Evolutionary conservation across 495 filamentous ascomycete genomes (phyloP).

Genomic region (Tuber aestivum): DNA sequence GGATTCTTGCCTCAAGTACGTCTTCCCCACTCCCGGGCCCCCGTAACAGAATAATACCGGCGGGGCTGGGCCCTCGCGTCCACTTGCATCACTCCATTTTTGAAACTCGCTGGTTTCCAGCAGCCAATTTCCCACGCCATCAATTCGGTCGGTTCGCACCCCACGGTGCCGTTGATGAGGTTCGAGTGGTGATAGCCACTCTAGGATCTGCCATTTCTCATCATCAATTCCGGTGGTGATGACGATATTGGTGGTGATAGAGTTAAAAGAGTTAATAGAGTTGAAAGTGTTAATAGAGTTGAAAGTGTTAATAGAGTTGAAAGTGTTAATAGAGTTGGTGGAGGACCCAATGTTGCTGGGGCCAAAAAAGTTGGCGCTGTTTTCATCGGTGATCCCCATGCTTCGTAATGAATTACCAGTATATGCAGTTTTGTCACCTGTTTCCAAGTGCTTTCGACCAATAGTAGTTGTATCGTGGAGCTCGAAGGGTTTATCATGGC

Average conservation of each 20-base stretch:
- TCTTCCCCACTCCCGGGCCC: background rate
- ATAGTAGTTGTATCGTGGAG: background rate
- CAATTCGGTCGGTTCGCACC: background rate
- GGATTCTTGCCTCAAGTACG: background rate
- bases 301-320: too few species aligned
- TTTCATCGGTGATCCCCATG: background rate
- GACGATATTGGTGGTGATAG: background rate
- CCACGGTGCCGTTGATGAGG: background rate
- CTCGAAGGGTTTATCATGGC: too few species aligned
- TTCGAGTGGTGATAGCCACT: background rate
- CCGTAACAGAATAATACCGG: background rate
- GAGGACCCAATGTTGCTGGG: too few species aligned
- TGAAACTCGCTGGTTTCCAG: background rate
- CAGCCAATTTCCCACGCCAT: background rate
- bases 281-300: too few species aligned
- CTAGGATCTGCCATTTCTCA: background rate
- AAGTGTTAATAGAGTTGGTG: too few species aligned
- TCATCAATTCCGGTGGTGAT: background rate
- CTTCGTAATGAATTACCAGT: background rate
- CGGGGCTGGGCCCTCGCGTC: background rate
- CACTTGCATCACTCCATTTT: background rate
- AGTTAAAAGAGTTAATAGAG: background rate
- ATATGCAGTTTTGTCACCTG: too few species aligned
- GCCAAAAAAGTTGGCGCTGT: too few species aligned
- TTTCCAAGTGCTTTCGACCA: background rate